Base-by-base conservation (phyloP, 192 early-diverging fungal genomes). In the Cetraspora pellucida region DNA sequence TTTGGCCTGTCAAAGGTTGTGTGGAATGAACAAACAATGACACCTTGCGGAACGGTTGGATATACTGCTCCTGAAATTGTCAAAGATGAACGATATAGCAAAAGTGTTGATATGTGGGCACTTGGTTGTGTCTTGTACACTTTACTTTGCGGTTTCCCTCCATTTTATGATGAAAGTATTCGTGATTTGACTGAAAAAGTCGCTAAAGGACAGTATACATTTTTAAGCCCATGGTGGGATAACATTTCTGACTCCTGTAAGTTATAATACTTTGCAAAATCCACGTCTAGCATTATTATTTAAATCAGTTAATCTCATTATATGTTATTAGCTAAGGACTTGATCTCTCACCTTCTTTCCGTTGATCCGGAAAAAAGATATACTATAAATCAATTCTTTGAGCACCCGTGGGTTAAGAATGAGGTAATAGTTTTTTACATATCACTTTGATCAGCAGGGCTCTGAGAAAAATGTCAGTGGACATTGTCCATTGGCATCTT, bases 41-140 rank as follows among this genome's bases (percentile, higher is more conserved):
- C 96, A 45, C 96, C 96, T 10, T 96, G 95, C 70, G 95, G 95
- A 8, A 97, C 96, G 17, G 90, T 95, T 7, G 94, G 94, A 27
- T 97, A 97, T 72, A 94, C 95, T 6, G 96, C 96, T 1, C 96
- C 96, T 28, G 96, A 97, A 82, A 94, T 97, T 72, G 87, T 97
- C 46, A 90, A 85, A 76, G 90, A 91, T 82, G 87, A 93, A 79
- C 82, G 87, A 46, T 95, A 95, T 71, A 91, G 90, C 52, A 93
- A 92, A 80, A 86, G 89, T 14, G 93, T 95, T 23, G 93, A 95
- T 79, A 93, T 95, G 88, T 95, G 92, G 92, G 92, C 92, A 13
- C 80, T 95, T 77, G 93, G 93, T 65, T 95, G 93, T 85, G 92
- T 95, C 57, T 85, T 95, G 21, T 95, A 95, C 71, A 93, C 93